Evolutionary conservation across 768 basidiomycete species (phyloP).

Genomic region (Boletus rufocinnamomeus): DNA sequence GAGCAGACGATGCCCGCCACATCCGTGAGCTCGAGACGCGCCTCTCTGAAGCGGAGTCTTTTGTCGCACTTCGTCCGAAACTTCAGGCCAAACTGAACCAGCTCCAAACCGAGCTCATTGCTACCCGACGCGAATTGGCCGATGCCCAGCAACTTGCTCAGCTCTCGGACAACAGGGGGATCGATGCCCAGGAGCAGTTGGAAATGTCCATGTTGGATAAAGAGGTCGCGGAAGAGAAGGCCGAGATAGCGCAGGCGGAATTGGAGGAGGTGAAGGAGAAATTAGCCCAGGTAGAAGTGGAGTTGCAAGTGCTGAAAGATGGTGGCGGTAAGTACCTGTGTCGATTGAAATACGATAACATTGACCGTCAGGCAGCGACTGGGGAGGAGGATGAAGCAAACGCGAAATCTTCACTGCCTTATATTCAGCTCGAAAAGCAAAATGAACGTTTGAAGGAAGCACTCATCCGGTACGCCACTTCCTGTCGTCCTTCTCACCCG

Average conservation of each 20-base stretch:
- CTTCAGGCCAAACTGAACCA: constrained; percentile 84
- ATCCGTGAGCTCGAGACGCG: constrained; percentile 83
- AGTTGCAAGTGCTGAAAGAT: constrained; percentile 76
- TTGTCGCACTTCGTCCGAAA: constrained; percentile 84
- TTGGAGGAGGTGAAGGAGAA: constrained; percentile 78
- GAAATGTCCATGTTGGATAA: constrained; percentile 96
- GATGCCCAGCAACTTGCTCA: constrained; percentile 76
- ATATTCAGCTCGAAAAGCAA: constrained; percentile 92
- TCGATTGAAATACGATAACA: neutral
- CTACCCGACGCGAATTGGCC: constrained; percentile 71
- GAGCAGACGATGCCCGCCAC: constrained; percentile 82
- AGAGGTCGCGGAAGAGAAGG: constrained; percentile 93
- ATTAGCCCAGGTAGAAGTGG: constrained; percentile 78
- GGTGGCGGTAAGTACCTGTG: constrained; percentile 37
- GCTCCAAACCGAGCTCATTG: constrained; percentile 77
- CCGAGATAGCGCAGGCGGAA: constrained; percentile 77
- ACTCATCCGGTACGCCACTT: constrained; percentile 62
- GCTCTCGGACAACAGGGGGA: constrained; percentile 65
- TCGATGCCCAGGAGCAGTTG: constrained; percentile 85
- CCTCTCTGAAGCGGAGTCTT: constrained; percentile 82
- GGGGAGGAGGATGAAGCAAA: constrained; percentile 36
- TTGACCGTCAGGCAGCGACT: constrained; percentile 18
- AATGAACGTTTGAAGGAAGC: constrained; percentile 96
- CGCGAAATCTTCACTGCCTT: constrained; percentile 61
- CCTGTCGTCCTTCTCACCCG: neutral